Conservation (phyloP, 306 rosid genomes). For the Ormosia semicastrata region DNA sequence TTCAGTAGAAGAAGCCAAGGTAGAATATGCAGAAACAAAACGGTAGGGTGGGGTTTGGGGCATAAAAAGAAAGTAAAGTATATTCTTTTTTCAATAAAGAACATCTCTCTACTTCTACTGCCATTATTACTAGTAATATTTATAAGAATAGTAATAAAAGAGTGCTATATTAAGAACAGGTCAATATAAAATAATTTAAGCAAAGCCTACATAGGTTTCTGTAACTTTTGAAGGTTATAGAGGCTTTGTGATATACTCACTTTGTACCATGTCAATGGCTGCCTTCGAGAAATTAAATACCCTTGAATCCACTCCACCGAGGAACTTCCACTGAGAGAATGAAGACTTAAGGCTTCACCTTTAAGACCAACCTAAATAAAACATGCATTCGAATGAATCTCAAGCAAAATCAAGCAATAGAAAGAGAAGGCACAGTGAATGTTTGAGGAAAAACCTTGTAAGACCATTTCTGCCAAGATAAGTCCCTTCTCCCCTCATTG, state of each 20-base stretch:
- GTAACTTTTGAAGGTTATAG: background rate
- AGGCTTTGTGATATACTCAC: slow-evolving; percentile 46
- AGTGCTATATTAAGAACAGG: background rate
- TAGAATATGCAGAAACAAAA: background rate
- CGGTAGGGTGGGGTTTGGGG: background rate
- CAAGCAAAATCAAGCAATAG: slow-evolving; percentile 4
- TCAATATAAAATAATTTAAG: background rate
- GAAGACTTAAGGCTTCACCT: slow-evolving; percentile 91
- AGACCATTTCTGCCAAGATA: slow-evolving; percentile 99
- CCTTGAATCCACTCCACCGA: slow-evolving; percentile 91
- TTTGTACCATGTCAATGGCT: slow-evolving; percentile 93
- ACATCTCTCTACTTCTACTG: background rate
- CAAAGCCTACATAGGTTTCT: background rate
- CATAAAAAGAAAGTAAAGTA: background rate
- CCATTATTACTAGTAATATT: background rate
- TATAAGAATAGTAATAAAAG: background rate
- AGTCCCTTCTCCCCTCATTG: slow-evolving; percentile 87
- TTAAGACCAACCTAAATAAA: slow-evolving; percentile 78
- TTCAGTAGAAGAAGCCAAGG: background rate
- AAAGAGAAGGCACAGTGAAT: background rate
- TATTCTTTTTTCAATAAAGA: background rate
- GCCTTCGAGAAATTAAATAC: slow-evolving; percentile 53
- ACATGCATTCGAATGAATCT: slow-evolving; percentile 22
- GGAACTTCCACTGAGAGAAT: slow-evolving; percentile 88
- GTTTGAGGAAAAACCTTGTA: slow-evolving; percentile 67